Evolutionary conservation across 345 rosid species (phyloP).

Genomic region (Angophora floribunda): DNA sequence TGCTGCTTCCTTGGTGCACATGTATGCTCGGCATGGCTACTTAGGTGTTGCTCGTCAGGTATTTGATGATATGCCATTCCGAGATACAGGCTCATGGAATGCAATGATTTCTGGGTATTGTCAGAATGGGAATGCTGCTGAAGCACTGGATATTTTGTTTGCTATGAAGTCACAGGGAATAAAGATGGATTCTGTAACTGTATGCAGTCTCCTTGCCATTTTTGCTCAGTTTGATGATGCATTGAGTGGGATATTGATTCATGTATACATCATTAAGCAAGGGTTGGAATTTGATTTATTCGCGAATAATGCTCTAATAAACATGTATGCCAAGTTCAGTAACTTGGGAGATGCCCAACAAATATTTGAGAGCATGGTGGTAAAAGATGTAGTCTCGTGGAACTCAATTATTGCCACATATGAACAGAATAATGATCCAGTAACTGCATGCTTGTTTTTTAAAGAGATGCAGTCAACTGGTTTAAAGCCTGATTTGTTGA

Average conservation of each 20-base stretch:
- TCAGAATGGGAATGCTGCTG: constrained; percentile 7
- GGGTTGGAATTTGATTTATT: constrained; percentile 22
- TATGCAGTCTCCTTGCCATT: constrained; percentile 3
- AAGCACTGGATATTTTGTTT: constrained; percentile 2
- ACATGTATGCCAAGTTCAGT: constrained; percentile 33
- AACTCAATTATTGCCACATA: constrained; percentile 26
- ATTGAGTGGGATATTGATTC: constrained; percentile 1
- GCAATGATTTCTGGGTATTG: constrained; percentile 16
- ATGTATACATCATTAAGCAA: constrained; percentile 6
- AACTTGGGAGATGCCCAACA: constrained; percentile 2
- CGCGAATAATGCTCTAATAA: constrained; percentile 29
- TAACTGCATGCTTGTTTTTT: constrained; percentile 1
- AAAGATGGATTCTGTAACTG: constrained; percentile 9
- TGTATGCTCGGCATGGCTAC: constrained; percentile 5
- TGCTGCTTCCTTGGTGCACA: constrained; percentile 6
- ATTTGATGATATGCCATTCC: constrained; percentile 2
- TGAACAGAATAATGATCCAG: constrained; percentile 8
- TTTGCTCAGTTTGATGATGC: constrained; percentile 1
- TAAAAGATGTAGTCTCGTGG: constrained; percentile 32
- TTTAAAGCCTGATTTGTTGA: constrained; percentile 3
- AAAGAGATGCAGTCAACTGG: constrained; percentile 1
- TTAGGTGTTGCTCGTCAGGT: constrained; percentile 4
- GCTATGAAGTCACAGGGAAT: constrained; percentile 5
- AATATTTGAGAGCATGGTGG: constrained; percentile 17
- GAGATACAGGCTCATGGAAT: constrained; percentile 14